These are phyloP conservation scores for Thecaphora thlaspeos DNA, from an alignment of 1,284 basidiomycete species.

Conservation along the genomic window DNA sequence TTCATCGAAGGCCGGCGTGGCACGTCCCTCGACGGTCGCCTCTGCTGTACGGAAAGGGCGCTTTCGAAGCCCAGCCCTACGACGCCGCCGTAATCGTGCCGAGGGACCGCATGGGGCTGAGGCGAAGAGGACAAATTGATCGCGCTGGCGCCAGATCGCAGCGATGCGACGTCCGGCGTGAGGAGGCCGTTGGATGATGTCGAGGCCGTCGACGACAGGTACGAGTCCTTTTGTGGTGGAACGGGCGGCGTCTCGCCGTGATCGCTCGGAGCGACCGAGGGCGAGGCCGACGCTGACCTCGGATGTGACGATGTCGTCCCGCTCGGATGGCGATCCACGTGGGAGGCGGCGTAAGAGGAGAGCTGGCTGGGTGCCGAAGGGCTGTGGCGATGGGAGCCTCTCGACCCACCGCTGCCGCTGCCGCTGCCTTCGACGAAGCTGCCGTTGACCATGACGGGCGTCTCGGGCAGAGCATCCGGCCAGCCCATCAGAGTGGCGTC, in stretches of 20 bases:
- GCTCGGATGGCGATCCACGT: conserved; percentile 6
- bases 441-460: conserved; percentile 13
- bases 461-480: conserved; percentile 10
- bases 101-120: background rate
- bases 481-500: background rate
- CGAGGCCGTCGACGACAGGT: background rate
- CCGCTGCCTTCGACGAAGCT: conserved; percentile 7
- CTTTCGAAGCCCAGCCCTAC: conserved; percentile 6
- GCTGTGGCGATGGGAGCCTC: conserved; percentile 23
- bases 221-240: conserved; percentile 33
- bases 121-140: background rate
- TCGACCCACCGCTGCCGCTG: conserved; percentile 12
- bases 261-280: background rate
- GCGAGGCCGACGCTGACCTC: background rate
- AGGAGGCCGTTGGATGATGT: background rate
- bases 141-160: background rate
- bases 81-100: conserved; percentile 1
- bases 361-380: conserved; percentile 28
- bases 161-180: background rate
- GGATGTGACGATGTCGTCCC: conserved; percentile 6
- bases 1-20: conserved; percentile 25
- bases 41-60: too few species aligned
- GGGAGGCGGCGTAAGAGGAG: conserved; percentile 11
- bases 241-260: conserved; percentile 6
- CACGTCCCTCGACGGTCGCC: conserved; percentile 8